Evolutionary conservation across 306 rosid species (phyloP), one percentile per base, ranked within the genome.

Genomic region (Gleditsia sinensis): DNA sequence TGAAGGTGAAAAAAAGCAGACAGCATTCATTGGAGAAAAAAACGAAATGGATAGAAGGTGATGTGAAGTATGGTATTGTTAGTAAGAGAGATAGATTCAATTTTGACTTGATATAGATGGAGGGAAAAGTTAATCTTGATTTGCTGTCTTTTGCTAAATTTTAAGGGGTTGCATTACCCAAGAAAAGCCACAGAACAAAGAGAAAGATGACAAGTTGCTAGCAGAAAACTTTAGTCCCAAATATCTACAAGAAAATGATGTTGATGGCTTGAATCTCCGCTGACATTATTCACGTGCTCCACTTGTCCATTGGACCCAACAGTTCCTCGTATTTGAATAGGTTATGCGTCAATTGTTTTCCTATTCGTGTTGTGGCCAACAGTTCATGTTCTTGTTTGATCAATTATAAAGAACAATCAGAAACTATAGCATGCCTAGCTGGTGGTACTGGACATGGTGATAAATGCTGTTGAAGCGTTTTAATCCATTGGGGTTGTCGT

Each of bases 281-380:
- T 78, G 88, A 83, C 83, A 81, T 17, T 69, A 1, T 32, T 71
- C 91, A 83, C 83, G 82, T 79, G 86, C 56, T 81, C 81, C 79
- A 74, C 69, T 79, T 45, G 71, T 20, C 51, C 34, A 56, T 70
- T 70, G 77, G 79, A 58, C 85, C 83, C 85, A 71, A 51, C 64
- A 69, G 27, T 63, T 36, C 20, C 84, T 21, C 19, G 9, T 1
- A 42, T 43, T 27, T 16, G 39, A 67, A 39, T 46, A 21, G 57
- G n/a, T 9, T 67, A 16, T 66, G 25, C 17, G 45, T 66, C 25
- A 9, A 45, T 27, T 49, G 61, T 32, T 10, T 19, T 20, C 46
- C 19, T 3, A 2, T 50, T 49, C 12, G 17, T 25, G 7, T 25
- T 12, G 6, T 43, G 9, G 5, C 39, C 37, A 43, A 42, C 27